Conservation (phyloP, 2,329 filamentous ascomycete genomes). For the Sporothrix sp. region DNA sequence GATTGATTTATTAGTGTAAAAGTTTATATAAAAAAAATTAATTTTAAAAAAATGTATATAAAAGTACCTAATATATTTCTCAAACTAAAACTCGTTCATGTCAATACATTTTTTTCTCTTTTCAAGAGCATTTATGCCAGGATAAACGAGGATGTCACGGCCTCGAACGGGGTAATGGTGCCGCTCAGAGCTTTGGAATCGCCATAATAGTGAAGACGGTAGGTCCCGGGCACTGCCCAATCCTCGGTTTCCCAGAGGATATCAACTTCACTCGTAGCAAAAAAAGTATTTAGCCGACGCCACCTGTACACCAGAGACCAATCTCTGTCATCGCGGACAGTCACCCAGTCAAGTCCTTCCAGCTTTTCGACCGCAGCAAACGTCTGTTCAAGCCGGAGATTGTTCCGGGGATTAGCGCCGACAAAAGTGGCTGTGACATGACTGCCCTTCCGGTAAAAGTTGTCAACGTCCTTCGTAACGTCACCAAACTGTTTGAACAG, state of each 20-base stretch:
- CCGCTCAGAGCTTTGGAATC: conserved; percentile 60
- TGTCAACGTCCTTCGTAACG: conserved; percentile 44
- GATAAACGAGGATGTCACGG: conserved; percentile 48
- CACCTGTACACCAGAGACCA: conserved; percentile 79
- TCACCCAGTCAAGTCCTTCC: conserved; percentile 44
- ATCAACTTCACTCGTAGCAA: conserved; percentile 68
- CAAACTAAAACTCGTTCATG: too few relatives aligned
- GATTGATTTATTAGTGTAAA: too few relatives aligned
- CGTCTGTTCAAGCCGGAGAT: conserved; percentile 67
- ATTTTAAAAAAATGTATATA: too few relatives aligned
- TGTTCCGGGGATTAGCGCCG: conserved; percentile 83
- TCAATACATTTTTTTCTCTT: conserved; percentile 10
- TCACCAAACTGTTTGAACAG: conserved; percentile 61
- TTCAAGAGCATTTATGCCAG: too few relatives aligned
- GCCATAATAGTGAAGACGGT: conserved; percentile 74
- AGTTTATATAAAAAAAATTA: too few relatives aligned
- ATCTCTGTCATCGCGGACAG: conserved; percentile 63
- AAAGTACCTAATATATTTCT: too few relatives aligned
- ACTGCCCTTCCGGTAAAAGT: conserved; percentile 47
- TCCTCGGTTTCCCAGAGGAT: conserved; percentile 71
- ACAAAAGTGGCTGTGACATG: conserved; percentile 60
- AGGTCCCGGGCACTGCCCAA: conserved; percentile 53
- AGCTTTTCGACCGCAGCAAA: conserved; percentile 67
- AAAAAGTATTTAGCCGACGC: conserved; percentile 57
- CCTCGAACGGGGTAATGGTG: conserved; percentile 59